Base-by-base conservation (phyloP, 2,329 filamentous ascomycete species). In the Penicillium nordicum region DNA sequence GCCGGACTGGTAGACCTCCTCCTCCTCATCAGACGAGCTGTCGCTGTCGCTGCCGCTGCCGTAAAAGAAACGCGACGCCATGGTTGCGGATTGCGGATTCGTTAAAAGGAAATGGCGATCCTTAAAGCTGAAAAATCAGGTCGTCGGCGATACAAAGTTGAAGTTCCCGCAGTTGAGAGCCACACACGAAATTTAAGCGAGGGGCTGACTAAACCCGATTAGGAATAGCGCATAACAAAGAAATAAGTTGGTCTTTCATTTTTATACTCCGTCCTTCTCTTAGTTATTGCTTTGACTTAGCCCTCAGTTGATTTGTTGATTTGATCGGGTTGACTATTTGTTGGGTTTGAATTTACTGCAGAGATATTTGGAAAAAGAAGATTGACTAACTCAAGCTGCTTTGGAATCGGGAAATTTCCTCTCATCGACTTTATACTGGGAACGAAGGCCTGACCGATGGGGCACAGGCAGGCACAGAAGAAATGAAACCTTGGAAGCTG, bases 51-150 rank as follows among this genome's bases (percentile, higher is more conserved):
- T 97, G 79, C 96, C 92, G 81, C 88, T 89, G 76, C 89, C 89
- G 78, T 91, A 89, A 84, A 97, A 97, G 80, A 97, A 99, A 81
- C 92, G 89, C 84, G 94, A 97, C 89, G 93, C 94, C 61, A 73
- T 56, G 41, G 10, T 89, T 80, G 75, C 66, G 65, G 66, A 55
- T 63, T 53, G 21, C 48, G 55, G 56, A 59, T 59, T 57, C 55
- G 56, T 46, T 50, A 42, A 61, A 34, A 48, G 47, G 48, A 60
- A 50, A 52, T 57, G 55, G 53, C 52, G 59, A 59, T 58, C 62
- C 64, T 58, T 58, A 42, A 54, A 56, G 59, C 63, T 63, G 60
- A 59, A 62, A 51, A 53, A 47, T 58, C 52, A 61, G 59, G 54
- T 61, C 55, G 42, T 63, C 57, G 63, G 65, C 58, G 64, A 70